Evolutionary conservation across 345 rosid genomes (phyloP).

Genomic region (Citrus glauca): DNA sequence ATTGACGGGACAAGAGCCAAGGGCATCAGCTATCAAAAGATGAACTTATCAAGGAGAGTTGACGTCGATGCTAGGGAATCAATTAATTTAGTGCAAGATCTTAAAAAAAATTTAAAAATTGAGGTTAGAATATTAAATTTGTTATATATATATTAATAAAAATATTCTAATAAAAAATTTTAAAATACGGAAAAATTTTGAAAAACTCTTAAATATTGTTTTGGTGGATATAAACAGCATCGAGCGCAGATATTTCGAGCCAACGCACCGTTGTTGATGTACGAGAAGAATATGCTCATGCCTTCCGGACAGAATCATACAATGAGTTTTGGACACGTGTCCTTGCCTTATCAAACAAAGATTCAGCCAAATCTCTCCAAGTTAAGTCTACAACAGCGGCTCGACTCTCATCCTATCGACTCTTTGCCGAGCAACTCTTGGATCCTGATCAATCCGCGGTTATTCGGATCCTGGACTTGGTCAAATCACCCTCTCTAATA

Average conservation of each 20-base stretch:
- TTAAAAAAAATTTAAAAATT: no score
- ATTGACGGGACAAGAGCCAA: no score
- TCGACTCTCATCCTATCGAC: constrained; percentile 73
- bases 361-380: constrained; percentile 18
- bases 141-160: no score
- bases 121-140: no score
- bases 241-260: constrained; percentile 9
- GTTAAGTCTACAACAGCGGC: constrained; percentile 51
- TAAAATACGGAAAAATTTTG: rapidly evolving
- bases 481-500: constrained; percentile 35
- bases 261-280: constrained; percentile 37
- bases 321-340: constrained; percentile 71
- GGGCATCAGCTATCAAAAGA: no score
- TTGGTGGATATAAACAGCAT: constrained; percentile 6
- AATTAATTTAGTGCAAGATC: no score
- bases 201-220: background rate
- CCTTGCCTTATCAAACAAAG: constrained; percentile 13
- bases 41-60: no score
- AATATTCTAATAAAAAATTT: no score
- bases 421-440: constrained; percentile 61
- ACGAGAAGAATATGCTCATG: constrained; percentile 77
- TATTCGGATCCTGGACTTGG: constrained; percentile 27
- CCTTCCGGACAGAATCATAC: constrained; percentile 84
- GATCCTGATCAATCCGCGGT: constrained; percentile 60
- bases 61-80: no score